Evolutionary conservation across 2,329 filamentous ascomycete genomes (phyloP).

Genomic region (Penicillium sp.): DNA sequence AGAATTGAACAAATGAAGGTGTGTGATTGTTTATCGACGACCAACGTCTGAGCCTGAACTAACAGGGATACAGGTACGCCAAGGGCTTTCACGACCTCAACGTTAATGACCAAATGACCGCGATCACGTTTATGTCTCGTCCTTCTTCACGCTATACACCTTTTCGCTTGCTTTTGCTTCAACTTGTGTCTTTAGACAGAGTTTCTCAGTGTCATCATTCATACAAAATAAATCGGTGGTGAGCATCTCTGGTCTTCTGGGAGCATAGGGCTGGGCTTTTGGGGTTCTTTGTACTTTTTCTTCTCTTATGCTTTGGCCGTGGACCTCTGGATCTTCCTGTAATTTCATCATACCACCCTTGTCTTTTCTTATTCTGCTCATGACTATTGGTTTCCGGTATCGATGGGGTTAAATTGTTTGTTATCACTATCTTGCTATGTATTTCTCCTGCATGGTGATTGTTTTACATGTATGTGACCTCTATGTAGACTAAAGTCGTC

Average conservation of each 20-base stretch:
- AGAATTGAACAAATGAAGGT: conserved; percentile 98
- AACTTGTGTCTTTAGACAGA: conserved; percentile 12
- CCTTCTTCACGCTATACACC: conserved; percentile 11
- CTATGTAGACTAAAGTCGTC: not conserved
- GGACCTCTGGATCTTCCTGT: conserved; percentile 7
- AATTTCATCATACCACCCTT: conserved; percentile 15
- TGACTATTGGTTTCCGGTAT: not conserved
- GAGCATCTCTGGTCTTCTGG: conserved; percentile 15
- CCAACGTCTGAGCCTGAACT: not conserved
- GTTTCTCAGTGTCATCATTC: conserved; percentile 8
- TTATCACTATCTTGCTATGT: not conserved
- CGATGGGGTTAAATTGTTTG: not conserved
- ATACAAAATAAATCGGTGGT: conserved; percentile 4
- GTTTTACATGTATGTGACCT: not conserved
- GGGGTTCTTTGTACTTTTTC: conserved; percentile 8
- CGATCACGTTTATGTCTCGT: conserved; percentile 15
- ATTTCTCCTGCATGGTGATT: not conserved
- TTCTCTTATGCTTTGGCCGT: not conserved
- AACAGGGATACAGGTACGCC: conserved; percentile 31
- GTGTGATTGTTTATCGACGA: conserved; percentile 1
- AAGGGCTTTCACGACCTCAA: conserved; percentile 37
- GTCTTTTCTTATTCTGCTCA: conserved; percentile 4
- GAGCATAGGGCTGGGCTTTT: conserved; percentile 9
- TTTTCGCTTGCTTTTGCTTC: conserved; percentile 10
- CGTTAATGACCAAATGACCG: conserved; percentile 29